phyloP scores from a whole-genome alignment of 306 rosid genomes.

The Castanopsis chinensis region DNA sequence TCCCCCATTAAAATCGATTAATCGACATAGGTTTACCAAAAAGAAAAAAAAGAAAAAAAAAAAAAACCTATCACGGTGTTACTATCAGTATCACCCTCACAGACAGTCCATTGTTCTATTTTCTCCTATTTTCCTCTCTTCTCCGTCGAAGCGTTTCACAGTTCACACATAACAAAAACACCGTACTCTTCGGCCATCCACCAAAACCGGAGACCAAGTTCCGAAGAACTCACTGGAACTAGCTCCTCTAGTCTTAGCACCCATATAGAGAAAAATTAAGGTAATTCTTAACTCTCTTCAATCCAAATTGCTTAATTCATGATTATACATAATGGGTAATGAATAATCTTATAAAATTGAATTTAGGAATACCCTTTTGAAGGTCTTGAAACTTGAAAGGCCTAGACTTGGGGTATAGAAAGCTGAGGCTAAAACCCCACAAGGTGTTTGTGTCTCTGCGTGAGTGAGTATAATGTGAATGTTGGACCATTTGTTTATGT shows the following conservation, averaged over 20 bases:
- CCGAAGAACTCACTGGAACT: neutral
- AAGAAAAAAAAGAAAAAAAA: no score
- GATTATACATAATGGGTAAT: neutral
- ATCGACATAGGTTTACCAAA: no score
- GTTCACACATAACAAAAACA: no score
- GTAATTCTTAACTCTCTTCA: neutral
- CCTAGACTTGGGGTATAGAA: neutral
- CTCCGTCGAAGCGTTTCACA: no score
- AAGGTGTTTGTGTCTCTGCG: neutral
- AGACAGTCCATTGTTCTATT: no score
- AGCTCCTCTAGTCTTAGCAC: neutral
- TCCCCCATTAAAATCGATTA: no score
- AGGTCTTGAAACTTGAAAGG: neutral
- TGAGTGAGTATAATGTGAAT: neutral
- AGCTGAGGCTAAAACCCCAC: no score
- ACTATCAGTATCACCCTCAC: no score
- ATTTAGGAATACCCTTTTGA: neutral
- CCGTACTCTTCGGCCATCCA: neutral
- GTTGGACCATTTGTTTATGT: neutral
- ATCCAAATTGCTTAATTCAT: neutral
- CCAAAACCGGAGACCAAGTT: neutral
- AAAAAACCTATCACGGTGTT: no score
- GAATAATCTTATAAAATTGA: neutral
- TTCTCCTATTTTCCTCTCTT: no score
- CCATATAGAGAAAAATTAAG: neutral